These are phyloP conservation scores for Mesembryanthemum crystallinum DNA, from an alignment of 148 eudicot species.

Conservation along the genomic window DNA sequence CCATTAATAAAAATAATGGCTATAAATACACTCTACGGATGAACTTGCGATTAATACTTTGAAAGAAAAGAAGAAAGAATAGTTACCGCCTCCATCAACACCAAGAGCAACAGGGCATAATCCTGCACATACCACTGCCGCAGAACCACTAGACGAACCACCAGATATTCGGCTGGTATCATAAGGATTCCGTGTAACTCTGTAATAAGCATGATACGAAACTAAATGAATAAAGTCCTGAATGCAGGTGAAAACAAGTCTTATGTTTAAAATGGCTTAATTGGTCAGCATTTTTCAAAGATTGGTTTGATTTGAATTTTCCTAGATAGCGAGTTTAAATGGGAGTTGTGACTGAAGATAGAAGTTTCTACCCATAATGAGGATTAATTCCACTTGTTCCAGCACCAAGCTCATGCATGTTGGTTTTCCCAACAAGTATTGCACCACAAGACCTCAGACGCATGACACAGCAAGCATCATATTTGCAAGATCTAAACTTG, in stretches of 20 bases:
- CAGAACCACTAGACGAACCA: slow-evolving; percentile 99
- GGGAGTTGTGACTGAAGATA: background rate
- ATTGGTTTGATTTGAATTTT: background rate
- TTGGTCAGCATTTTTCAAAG: background rate
- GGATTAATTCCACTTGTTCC: slow-evolving; percentile 99
- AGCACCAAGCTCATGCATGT: slow-evolving; percentile 99
- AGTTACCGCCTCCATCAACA: slow-evolving; percentile 97
- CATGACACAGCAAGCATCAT: slow-evolving; percentile 79
- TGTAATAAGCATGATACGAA: slow-evolving; percentile 21
- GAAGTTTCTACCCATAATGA: slow-evolving; percentile 78
- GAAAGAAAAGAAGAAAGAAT: background rate
- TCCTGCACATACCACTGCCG: slow-evolving; percentile 89
- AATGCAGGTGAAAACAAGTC: background rate
- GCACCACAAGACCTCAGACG: slow-evolving; percentile 82
- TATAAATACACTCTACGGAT: background rate
- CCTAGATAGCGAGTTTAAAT: background rate
- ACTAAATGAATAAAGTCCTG: background rate
- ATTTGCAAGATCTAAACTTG: slow-evolving; percentile 56
- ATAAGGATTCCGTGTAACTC: slow-evolving; percentile 82
- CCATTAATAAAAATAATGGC: background rate
- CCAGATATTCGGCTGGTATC: slow-evolving; percentile 60
- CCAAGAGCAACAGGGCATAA: slow-evolving; percentile 95
- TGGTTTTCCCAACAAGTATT: slow-evolving; percentile 87
- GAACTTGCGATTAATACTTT: background rate
- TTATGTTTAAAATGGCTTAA: background rate